Percentiles rank a stretch among this genome's conserved stretches.
phyloP scores from a whole-genome alignment of 768 basidiomycete species.

The Naematelia aurantialba region DNA sequence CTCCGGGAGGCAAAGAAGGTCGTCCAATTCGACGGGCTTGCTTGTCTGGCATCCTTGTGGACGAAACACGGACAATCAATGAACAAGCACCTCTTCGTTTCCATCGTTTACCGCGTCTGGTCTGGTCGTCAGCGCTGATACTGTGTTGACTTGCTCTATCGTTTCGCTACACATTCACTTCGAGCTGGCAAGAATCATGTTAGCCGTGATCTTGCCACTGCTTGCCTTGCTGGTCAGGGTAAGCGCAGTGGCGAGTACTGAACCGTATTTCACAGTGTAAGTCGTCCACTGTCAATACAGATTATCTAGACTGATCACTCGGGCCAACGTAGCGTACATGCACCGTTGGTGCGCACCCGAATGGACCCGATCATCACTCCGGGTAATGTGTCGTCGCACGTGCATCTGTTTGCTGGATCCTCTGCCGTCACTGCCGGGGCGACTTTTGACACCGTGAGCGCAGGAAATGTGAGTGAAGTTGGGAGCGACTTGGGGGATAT shows the following conservation, averaged over 20 bases:
- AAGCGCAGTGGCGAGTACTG: background rate
- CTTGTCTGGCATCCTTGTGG: too few relatives aligned
- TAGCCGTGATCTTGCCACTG: background rate
- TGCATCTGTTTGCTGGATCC: conserved; percentile 41
- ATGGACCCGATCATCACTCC: conserved; percentile 46
- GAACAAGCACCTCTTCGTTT: too few relatives aligned
- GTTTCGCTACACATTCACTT: too few relatives aligned
- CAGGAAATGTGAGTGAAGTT: conserved; percentile 5
- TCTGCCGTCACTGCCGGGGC: conserved; percentile 22
- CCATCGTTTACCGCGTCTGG: too few relatives aligned
- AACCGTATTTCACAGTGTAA: background rate
- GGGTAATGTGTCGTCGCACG: conserved; percentile 34
- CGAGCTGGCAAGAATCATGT: too few relatives aligned
- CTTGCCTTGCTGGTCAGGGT: background rate
- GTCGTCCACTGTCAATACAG: too few relatives aligned
- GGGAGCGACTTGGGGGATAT: background rate
- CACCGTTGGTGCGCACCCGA: conserved; percentile 14
- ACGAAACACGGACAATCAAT: too few relatives aligned
- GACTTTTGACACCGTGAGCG: conserved; percentile 1
- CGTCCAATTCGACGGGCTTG: too few relatives aligned
- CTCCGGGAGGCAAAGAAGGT: too few relatives aligned
- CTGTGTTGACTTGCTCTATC: too few relatives aligned
- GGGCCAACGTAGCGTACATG: conserved; percentile 11
- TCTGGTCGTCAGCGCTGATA: too few relatives aligned
- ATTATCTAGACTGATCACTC: too few relatives aligned